phyloP scores from a whole-genome alignment of 345 rosid genomes.

The Mercurialis annua region DNA sequence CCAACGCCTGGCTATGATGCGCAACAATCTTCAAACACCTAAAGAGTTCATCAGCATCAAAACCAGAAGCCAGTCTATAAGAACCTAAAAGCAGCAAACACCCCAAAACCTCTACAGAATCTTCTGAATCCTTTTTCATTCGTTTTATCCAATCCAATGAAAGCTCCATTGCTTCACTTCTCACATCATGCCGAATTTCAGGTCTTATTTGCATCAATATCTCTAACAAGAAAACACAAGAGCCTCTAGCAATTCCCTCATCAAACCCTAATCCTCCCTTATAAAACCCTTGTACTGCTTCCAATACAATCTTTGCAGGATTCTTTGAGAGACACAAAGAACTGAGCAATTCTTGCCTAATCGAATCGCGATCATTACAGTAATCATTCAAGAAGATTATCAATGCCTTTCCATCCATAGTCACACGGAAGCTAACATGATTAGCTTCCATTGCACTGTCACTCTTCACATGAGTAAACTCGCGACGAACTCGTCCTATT shows the following conservation, averaged over 20 bases:
- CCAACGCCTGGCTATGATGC: conserved; percentile 27
- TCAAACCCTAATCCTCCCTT: conserved; percentile 27
- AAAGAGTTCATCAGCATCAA: conserved; percentile 32
- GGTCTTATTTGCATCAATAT: conserved; percentile 40
- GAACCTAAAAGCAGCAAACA: conserved; percentile 42
- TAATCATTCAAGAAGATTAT: conserved; percentile 46
- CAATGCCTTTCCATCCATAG: conserved; percentile 40
- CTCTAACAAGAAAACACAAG: conserved; percentile 49
- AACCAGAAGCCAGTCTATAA: conserved; percentile 31
- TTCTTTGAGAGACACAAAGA: conserved; percentile 33
- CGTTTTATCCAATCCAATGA: conserved; percentile 30
- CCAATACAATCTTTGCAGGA: conserved; percentile 61
- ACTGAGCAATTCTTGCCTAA: conserved; percentile 26
- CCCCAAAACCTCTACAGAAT: conserved; percentile 29
- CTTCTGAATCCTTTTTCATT: conserved; percentile 21
- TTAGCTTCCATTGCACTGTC: background rate
- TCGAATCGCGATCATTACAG: conserved; percentile 26
- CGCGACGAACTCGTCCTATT: conserved; percentile 15
- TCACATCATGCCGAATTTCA: conserved; percentile 26
- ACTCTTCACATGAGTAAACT: background rate
- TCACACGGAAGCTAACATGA: conserved; percentile 10
- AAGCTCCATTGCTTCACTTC: conserved; percentile 37
- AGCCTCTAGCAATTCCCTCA: conserved; percentile 31
- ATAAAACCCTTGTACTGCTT: conserved; percentile 46
- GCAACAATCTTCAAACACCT: conserved; percentile 24